Percentiles rank a stretch among this genome's conserved stretches.
Conservation (phyloP, 495 filamentous ascomycete genomes). For the Xylaria castorea region DNA sequence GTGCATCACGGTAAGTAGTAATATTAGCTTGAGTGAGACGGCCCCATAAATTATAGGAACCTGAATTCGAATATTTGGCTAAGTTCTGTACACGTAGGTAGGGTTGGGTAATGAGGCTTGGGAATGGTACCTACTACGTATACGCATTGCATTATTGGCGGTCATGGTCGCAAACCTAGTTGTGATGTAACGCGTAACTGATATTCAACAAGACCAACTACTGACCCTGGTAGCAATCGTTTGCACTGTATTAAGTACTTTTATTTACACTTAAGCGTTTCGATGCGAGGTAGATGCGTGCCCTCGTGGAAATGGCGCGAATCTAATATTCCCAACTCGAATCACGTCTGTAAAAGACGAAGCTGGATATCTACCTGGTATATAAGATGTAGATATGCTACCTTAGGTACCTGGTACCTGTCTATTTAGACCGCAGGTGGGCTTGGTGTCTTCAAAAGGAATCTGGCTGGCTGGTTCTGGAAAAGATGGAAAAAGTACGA, state of each 20-base stretch:
- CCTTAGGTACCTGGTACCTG: too few relatives aligned
- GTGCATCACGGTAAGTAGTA: neutral
- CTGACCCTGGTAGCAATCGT: neutral
- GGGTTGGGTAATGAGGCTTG: neutral
- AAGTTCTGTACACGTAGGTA: neutral
- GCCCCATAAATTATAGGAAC: conserved; percentile 7
- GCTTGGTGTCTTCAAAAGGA: too few relatives aligned
- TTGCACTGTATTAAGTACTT: neutral
- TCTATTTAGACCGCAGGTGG: neutral
- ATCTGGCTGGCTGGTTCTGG: too few relatives aligned
- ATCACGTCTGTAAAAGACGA: neutral
- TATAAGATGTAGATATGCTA: neutral
- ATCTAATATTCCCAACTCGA: neutral
- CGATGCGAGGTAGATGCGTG: neutral
- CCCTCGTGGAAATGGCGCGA: neutral
- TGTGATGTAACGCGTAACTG: neutral
- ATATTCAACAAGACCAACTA: neutral
- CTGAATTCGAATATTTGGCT: neutral
- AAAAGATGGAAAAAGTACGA: neutral
- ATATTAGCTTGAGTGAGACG: neutral
- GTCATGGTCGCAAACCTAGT: neutral
- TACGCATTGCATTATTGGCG: neutral
- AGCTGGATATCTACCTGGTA: neutral
- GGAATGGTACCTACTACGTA: neutral
- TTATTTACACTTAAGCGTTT: neutral